These are phyloP conservation scores for Rosellinia necatrix DNA, from an alignment of 2,329 filamentous ascomycete genomes.

Conservation along the genomic window DNA sequence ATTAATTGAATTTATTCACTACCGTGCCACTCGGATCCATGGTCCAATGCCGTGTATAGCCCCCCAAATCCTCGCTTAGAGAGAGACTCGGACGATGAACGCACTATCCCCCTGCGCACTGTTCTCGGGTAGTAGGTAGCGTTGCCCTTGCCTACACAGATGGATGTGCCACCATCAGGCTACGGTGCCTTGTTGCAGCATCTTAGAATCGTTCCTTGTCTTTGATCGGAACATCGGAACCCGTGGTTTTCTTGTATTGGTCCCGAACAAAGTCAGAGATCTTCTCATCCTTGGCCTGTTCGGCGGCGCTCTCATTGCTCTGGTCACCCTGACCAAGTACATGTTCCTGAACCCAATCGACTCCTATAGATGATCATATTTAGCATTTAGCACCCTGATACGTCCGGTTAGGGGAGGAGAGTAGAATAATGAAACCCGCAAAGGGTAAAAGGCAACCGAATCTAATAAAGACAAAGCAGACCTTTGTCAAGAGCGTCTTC, in stretches of 20 bases:
- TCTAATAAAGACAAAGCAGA: no score
- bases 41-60: background rate
- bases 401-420: no score
- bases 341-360: conserved; percentile 80
- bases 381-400: background rate
- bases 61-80: no score
- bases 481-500: conserved; percentile 68
- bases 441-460: no score
- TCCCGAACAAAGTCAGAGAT: conserved; percentile 73
- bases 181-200: background rate
- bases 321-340: conserved; percentile 72
- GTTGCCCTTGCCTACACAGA: background rate
- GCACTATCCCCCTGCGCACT: no score
- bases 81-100: no score
- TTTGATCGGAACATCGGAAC: conserved; percentile 69
- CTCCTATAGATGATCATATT: conserved; percentile 51
- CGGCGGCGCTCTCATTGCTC: conserved; percentile 71
- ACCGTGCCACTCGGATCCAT: background rate
- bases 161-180: background rate
- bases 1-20: background rate
- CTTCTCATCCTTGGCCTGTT: conserved; percentile 84
- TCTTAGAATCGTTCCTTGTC: conserved; percentile 62
- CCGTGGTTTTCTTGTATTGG: conserved; percentile 71
- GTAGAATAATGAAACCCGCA: no score
- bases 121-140: no score